Evolutionary conservation across 257 asterid species (phyloP).

Genomic region (Sherardia arvensis): DNA sequence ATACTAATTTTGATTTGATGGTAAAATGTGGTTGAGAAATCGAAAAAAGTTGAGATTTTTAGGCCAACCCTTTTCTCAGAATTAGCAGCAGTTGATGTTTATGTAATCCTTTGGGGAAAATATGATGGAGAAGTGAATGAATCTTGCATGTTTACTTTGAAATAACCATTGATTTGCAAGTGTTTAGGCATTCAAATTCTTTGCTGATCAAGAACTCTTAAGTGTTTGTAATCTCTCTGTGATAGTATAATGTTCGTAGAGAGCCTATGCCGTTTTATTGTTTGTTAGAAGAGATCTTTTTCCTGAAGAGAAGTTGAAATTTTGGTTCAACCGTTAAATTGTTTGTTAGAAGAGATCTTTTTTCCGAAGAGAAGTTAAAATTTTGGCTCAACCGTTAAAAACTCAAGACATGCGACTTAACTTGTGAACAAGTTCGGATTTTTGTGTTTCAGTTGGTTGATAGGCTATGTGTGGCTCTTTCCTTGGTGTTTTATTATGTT

Average conservation of each 20-base stretch:
- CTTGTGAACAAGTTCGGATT: background rate
- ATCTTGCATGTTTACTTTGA: background rate
- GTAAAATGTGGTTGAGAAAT: background rate
- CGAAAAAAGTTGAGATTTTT: no score
- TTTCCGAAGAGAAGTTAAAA: no score
- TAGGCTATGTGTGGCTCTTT: background rate
- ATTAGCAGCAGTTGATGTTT: no score
- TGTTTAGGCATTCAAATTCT: background rate
- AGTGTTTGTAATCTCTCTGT: background rate
- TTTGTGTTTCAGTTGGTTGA: background rate
- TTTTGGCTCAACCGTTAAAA: no score
- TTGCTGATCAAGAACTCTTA: background rate
- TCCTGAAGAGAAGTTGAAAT: background rate
- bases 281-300: background rate
- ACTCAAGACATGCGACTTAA: no score
- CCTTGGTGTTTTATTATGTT: background rate
- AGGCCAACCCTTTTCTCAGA: no score
- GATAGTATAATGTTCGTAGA: background rate
- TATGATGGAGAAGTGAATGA: background rate
- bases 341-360: no score
- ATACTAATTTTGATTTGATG: slow-evolving; percentile 7
- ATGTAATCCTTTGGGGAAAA: no score
- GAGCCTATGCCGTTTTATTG: background rate
- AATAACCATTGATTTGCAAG: background rate
- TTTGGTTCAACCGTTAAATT: background rate